Evolutionary conservation across 805 yeast species (phyloP), one percentile per base, ranked within the genome.

Genomic region (Clavispora phyllophila): DNA sequence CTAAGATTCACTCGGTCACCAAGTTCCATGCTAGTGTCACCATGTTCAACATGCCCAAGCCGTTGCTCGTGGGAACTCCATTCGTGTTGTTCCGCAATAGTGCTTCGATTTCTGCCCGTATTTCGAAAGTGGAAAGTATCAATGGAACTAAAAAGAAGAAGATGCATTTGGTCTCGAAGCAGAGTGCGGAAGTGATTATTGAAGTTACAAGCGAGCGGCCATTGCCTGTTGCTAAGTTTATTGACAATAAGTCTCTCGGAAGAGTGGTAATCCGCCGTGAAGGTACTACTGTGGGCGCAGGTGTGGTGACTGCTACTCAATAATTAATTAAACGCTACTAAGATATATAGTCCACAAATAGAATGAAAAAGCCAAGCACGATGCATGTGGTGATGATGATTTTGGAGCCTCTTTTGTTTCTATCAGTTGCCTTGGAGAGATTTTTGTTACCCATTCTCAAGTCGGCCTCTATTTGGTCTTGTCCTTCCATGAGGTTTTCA

Each of bases 61-160:
- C 96, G 0, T 62, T 89, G 36, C 65, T 89, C 32, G 81, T 83
- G 12, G 96, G 97, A 7, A 74, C 95, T 0, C 83, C 90, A 32
- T 73, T 88, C 49, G 76, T 87, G 32, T 60, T 87, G 40, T 88
- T 89, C 63, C 74, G 90, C 46, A 89, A 90, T 48, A 81, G 87
- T 44, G 73, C 79, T 20, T 79, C 82, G 34, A 77, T 79, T 33
- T 87, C 93, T 1, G 88, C 88, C 4, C 75, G 81, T 48, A 65
- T 89, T 17, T 55, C 70, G 34, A 74, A 74, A 46, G 72, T 52
- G 51, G 59, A 3, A 73, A 56, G 48, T 25, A 50, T 61, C 13
- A 53, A 51, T 5, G 60, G 61, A 17, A 41, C 48, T 26, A 72
- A 65, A 49, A 79, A 81, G 44, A 71, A 78, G 42, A 58, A 63